Conservation (phyloP, 345 rosid genomes). For the Camelina sativa region DNA sequence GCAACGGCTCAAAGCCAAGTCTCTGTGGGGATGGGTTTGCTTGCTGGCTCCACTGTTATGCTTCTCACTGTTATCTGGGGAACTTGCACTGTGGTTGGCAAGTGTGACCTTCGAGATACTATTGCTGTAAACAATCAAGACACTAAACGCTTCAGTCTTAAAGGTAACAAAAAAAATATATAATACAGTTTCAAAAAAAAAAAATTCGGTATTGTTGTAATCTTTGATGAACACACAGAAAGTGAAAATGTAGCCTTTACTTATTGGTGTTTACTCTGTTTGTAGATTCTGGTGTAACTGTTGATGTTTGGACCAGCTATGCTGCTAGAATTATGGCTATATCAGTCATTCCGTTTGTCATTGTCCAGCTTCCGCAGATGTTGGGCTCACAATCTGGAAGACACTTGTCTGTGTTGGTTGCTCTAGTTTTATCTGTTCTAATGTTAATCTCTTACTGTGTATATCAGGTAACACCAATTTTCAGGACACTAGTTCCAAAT, state of each 20-base stretch:
- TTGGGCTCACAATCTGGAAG: conserved; percentile 74
- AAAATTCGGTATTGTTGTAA: background rate
- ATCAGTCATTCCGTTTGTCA: conserved; percentile 79
- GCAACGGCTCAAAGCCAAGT: conserved; percentile 83
- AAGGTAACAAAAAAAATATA: conserved; percentile 45
- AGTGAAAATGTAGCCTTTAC: background rate
- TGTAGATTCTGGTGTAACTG: conserved; percentile 74
- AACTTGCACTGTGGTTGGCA: conserved; percentile 73
- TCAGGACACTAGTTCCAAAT: background rate
- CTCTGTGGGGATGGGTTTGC: conserved; percentile 89
- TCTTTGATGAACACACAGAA: background rate
- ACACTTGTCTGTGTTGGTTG: conserved; percentile 68
- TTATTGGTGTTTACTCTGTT: conserved; percentile 11
- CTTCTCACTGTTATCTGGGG: conserved; percentile 90
- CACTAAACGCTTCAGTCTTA: conserved; percentile 56
- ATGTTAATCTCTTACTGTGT: conserved; percentile 83
- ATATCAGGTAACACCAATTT: conserved; percentile 68
- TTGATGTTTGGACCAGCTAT: conserved; percentile 79
- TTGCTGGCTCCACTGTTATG: conserved; percentile 91
- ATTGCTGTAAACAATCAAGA: conserved; percentile 60
- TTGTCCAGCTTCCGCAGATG: conserved; percentile 83
- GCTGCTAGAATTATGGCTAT: conserved; percentile 85
- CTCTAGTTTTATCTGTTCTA: conserved; percentile 55
- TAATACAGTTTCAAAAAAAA: background rate
- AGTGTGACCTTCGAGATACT: conserved; percentile 63